phyloP scores from a whole-genome alignment of 23 red algal genomes.

The Gracilaria caudata region DNA sequence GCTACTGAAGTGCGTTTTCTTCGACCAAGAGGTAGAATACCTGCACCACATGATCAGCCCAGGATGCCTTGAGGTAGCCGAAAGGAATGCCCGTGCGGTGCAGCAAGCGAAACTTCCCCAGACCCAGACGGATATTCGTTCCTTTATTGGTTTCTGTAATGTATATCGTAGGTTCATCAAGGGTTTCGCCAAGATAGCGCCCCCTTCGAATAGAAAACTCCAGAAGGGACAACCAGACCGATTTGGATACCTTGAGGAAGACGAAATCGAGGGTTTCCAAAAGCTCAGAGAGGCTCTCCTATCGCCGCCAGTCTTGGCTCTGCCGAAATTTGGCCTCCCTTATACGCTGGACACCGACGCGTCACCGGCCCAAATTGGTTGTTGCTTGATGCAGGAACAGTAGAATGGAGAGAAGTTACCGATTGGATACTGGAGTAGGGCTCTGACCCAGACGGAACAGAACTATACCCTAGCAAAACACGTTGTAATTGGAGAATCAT shows the following conservation, averaged over 20 bases:
- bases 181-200: constrained; percentile 37
- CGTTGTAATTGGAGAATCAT: no score
- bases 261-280: constrained; percentile 1
- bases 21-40: constrained; percentile 15
- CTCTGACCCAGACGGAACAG: neutral
- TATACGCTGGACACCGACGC: constrained; percentile 29
- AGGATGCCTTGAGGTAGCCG: neutral
- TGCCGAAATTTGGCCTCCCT: constrained; percentile 7
- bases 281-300: neutral
- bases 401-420: constrained; percentile 25
- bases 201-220: neutral
- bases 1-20: constrained; percentile 33
- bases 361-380: constrained; percentile 8
- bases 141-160: constrained; percentile 29
- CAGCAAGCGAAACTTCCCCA: constrained; percentile 1
- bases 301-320: constrained; percentile 12
- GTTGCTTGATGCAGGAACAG: constrained; percentile 24
- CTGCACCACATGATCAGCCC: constrained; percentile 31
- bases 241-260: neutral
- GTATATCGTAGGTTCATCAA: constrained; percentile 48
- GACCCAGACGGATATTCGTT: constrained; percentile 32
- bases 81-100: constrained; percentile 15
- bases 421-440: constrained; percentile 24
- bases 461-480: constrained; percentile 11
- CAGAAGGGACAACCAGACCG: neutral